Evolutionary conservation across 495 filamentous ascomycete species (phyloP).

Genomic region (Ramalina intermedia): DNA sequence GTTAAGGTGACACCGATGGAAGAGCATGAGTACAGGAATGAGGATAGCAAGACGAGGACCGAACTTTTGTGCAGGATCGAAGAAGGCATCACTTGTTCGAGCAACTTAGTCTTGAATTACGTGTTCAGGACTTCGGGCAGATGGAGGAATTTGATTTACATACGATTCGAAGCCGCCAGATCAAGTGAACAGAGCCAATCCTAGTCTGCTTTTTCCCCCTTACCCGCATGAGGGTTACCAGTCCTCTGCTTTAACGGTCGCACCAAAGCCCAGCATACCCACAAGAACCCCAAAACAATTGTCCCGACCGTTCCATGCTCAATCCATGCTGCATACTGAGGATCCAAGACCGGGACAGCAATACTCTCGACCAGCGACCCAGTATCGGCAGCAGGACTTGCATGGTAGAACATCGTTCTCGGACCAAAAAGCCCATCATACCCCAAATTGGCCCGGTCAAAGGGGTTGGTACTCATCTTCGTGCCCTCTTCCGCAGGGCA

Average conservation of each 20-base stretch:
- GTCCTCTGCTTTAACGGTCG: conserved; percentile 19
- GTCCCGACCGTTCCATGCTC: conserved; percentile 55
- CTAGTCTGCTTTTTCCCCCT: background rate
- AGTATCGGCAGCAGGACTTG: conserved; percentile 38
- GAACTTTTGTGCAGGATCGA: no score
- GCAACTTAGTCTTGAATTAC: no score
- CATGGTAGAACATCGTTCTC: conserved; percentile 74
- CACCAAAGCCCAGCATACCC: conserved; percentile 55
- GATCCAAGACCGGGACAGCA: conserved; percentile 62
- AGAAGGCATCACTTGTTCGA: no score
- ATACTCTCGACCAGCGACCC: conserved; percentile 41
- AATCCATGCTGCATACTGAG: conserved; percentile 42
- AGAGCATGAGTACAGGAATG: no score
- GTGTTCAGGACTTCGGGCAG: no score
- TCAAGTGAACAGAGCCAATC: no score
- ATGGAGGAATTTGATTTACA: no score
- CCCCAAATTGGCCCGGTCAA: conserved; percentile 69
- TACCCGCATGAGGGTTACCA: background rate
- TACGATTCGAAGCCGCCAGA: no score
- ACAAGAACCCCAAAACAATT: conserved; percentile 58
- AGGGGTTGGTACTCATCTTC: conserved; percentile 67
- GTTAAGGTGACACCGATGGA: no score
- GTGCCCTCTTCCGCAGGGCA: conserved; percentile 60
- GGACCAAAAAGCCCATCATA: conserved; percentile 77
- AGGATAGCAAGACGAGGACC: no score